Evolutionary conservation across 805 yeast genomes (phyloP).

Genomic region (Pichia nanzhaoensis): DNA sequence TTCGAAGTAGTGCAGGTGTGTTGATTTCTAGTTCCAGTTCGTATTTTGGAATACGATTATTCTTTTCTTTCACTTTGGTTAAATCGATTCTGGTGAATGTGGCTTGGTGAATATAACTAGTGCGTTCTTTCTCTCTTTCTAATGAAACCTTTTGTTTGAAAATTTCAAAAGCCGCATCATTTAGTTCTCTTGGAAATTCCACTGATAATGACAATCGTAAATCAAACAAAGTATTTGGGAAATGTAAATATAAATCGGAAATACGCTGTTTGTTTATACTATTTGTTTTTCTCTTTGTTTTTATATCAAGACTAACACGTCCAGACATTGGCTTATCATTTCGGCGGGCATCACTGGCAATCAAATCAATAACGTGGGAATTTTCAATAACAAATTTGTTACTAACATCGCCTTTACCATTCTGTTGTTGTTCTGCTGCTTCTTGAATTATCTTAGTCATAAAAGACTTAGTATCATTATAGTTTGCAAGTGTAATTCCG

Average conservation of each 20-base stretch:
- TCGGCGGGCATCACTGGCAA: constrained; percentile 55
- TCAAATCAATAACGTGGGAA: constrained; percentile 55
- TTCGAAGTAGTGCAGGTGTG: constrained; percentile 26
- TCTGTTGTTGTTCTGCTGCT: constrained; percentile 14
- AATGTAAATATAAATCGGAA: constrained; percentile 62
- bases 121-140: constrained; percentile 66
- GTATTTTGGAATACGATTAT: constrained; percentile 22
- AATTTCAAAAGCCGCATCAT: constrained; percentile 45
- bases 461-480: constrained; percentile 47
- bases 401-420: constrained; percentile 9
- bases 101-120: constrained; percentile 64
- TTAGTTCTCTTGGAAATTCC: constrained; percentile 65
- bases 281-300: constrained; percentile 59
- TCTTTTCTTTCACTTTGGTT: constrained; percentile 45
- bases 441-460: constrained; percentile 45
- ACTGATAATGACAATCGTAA: constrained; percentile 66
- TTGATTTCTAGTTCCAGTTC: constrained; percentile 33
- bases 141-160: constrained; percentile 42
- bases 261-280: constrained; percentile 69
- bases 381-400: constrained; percentile 54
- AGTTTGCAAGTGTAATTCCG: constrained; percentile 59
- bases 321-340: constrained; percentile 59
- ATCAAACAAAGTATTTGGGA: constrained; percentile 76
- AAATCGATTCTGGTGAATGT: constrained; percentile 69
- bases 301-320: constrained; percentile 60